A percentile compares a stretch with the other conserved stretches of the same genome.
These are phyloP conservation scores for Spinacia oleracea DNA, from an alignment of 179 eudicot genomes.

Conservation along the genomic window DNA sequence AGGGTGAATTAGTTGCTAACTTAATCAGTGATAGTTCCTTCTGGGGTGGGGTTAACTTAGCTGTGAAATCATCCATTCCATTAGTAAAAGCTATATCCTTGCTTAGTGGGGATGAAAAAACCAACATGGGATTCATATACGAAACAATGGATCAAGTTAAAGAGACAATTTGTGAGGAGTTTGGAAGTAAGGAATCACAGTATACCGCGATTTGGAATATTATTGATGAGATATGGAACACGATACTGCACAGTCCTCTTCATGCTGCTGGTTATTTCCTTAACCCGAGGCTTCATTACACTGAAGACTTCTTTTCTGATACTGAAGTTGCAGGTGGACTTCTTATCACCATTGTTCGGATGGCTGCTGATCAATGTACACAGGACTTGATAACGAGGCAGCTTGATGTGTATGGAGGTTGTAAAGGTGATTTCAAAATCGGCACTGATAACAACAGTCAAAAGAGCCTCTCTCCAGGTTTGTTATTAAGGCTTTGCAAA, in stretches of 20 bases:
- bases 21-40: slow-evolving; percentile 42
- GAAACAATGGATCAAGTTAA: slow-evolving; percentile 70
- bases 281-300: slow-evolving; percentile 34
- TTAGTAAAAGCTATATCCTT: slow-evolving; percentile 46
- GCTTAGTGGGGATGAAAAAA: slow-evolving; percentile 32
- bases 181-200: slow-evolving; percentile 32
- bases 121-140: slow-evolving; percentile 51
- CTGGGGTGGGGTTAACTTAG: slow-evolving; percentile 42
- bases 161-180: slow-evolving; percentile 52
- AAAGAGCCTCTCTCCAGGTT: slow-evolving; percentile 49
- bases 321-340: slow-evolving; percentile 43
- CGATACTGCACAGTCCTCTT: slow-evolving; percentile 59
- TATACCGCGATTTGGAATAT: slow-evolving; percentile 43
- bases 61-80: slow-evolving; percentile 54
- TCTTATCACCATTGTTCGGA: slow-evolving; percentile 35
- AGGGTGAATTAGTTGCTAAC: slow-evolving; percentile 38
- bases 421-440: slow-evolving; percentile 28
- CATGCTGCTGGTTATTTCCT: slow-evolving; percentile 63
- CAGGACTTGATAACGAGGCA: slow-evolving; percentile 40
- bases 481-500: slow-evolving; percentile 11
- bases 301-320: slow-evolving; percentile 35
- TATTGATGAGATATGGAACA: slow-evolving; percentile 70
- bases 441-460: slow-evolving; percentile 27
- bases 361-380: slow-evolving; percentile 24
- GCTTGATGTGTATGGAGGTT: slow-evolving; percentile 21